A percentile compares a stretch with the other conserved stretches of the same genome.
phyloP scores from a whole-genome alignment of 768 basidiomycete genomes.

The Hortiboletus campestris region DNA sequence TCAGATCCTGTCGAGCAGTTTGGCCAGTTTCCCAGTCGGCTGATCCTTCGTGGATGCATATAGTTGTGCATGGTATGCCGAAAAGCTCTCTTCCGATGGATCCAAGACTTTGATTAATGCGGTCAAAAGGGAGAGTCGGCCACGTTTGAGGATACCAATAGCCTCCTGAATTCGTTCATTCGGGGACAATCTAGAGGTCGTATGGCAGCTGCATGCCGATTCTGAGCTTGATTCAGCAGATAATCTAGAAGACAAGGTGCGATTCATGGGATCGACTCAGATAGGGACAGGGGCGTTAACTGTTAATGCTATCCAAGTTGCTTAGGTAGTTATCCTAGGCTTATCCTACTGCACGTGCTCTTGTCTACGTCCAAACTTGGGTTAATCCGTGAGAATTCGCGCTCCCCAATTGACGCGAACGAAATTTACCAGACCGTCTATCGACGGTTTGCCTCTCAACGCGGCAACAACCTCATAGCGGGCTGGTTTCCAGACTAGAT shows the following conservation, averaged over 20 bases:
- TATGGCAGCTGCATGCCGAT: not conserved
- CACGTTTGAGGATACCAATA: not conserved
- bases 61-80: too few relatives aligned
- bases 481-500: conserved; percentile 43
- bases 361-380: not conserved
- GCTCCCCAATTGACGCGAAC: not conserved
- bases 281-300: too few relatives aligned
- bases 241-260: not conserved
- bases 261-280: not conserved
- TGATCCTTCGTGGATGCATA: too few relatives aligned
- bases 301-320: not conserved
- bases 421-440: not conserved
- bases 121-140: too few relatives aligned
- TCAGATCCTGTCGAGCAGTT: too few relatives aligned
- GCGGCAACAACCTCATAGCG: not conserved
- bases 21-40: too few relatives aligned
- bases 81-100: too few relatives aligned
- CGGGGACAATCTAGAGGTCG: not conserved
- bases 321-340: not conserved
- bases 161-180: not conserved
- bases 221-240: not conserved
- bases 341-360: not conserved
- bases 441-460: not conserved
- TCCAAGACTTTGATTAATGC: too few relatives aligned
- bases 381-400: not conserved